Conservation (phyloP, 2,329 filamentous ascomycete genomes). For the Zymoseptoria passerinii region DNA sequence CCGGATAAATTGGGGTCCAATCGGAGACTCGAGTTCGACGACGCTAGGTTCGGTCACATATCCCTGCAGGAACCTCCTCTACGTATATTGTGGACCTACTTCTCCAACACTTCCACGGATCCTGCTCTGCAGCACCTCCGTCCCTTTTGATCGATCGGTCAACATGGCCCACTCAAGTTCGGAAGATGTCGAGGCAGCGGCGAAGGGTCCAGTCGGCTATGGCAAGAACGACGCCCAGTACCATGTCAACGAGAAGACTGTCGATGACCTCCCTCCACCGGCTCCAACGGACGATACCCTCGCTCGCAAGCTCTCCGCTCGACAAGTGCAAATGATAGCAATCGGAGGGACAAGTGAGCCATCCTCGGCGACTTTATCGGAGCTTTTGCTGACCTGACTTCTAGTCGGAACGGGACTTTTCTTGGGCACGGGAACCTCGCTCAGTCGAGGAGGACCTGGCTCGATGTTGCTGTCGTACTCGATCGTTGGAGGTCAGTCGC, state of each 20-base stretch:
- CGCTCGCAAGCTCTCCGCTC: conserved; percentile 46
- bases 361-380: conserved; percentile 15
- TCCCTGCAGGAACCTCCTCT: too few species aligned
- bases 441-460: conserved; percentile 47
- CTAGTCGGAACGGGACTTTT: conserved; percentile 36
- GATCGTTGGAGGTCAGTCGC: conserved; percentile 47
- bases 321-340: conserved; percentile 56
- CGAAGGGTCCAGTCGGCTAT: background rate
- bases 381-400: background rate
- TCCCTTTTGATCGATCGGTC: background rate
- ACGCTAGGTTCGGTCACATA: too few species aligned
- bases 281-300: conserved; percentile 25
- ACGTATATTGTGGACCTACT: background rate
- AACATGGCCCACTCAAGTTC: background rate
- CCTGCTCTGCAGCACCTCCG: background rate
- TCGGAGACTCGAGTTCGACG: too few species aligned
- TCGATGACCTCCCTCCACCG: conserved; percentile 9
- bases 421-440: conserved; percentile 50
- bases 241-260: background rate
- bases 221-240: background rate
- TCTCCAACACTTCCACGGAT: background rate
- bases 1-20: too few species aligned
- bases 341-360: conserved; percentile 53
- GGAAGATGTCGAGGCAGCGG: background rate
- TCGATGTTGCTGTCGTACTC: conserved; percentile 64